phyloP scores from a whole-genome alignment of 768 basidiomycete species.

The Vararia minispora region DNA sequence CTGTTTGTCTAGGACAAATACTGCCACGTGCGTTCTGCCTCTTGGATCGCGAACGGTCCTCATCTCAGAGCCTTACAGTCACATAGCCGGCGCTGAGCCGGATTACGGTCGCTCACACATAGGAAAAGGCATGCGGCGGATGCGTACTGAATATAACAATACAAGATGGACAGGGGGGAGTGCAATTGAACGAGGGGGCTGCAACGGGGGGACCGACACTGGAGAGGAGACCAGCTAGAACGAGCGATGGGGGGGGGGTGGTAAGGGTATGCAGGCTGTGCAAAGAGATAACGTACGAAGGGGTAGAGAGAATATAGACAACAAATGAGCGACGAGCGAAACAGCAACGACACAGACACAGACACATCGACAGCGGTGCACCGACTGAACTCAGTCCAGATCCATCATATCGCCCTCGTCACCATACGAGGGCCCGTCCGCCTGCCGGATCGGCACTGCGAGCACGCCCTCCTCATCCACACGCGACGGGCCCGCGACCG shows the following conservation, averaged over 20 bases:
- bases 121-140: not conserved
- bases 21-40: not conserved
- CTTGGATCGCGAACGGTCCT: not conserved
- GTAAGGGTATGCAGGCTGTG: not conserved
- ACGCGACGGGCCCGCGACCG: conserved; percentile 12
- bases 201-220: not conserved
- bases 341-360: not conserved
- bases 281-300: not conserved
- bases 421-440: conserved; percentile 7
- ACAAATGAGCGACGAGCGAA: not conserved
- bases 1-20: conserved; percentile 4
- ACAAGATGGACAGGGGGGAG: not conserved
- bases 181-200: not conserved
- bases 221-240: not conserved
- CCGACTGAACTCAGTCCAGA: conserved; percentile 6
- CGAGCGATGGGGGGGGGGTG: not conserved
- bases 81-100: not conserved
- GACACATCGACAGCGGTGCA: not conserved
- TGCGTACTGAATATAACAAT: not conserved
- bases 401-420: conserved; percentile 13
- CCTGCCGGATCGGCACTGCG: too few species aligned
- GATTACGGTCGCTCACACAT: not conserved
- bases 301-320: not conserved
- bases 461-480: too few species aligned
- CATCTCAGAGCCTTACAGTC: not conserved